Evolutionary conservation across 805 yeast species (phyloP), one percentile per base, ranked within the genome.

Genomic region (Starmerella ratchasimensis): DNA sequence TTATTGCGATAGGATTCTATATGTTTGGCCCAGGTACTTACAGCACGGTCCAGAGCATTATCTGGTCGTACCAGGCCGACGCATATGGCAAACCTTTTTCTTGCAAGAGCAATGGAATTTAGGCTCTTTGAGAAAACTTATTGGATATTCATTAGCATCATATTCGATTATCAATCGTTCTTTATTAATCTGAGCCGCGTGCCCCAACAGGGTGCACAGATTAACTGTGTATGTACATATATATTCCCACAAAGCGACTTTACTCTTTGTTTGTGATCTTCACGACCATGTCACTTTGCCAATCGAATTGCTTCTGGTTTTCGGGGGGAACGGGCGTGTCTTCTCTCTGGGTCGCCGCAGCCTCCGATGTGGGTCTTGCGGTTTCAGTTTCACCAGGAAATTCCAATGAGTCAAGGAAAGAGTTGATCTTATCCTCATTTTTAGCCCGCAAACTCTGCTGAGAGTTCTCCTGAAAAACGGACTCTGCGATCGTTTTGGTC

Each of bases 11-110:
- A 32, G 79, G 79, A 3, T 40, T 71, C 34, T 72, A 69, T 51
- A 65, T 72, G 34, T 54, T 72, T 34, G 79, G 77, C 0, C 77
- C 77, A 0, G 79, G 79, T 10, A 55, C 66, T 4, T 72, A 72
- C 42, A 68, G 76, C 13, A 64, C 72, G 17, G 61, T 72, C 28
- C 65, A 70, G 47, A 68, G 75, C 46, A 72, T 72, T 37, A 59
- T 72, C 28, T 34, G 45, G 42, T 67, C 71, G 22, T 72, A 70
- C 52, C 55, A 66, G 45, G 61, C 60, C 8, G 65, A 65, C 41
- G 57, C 60, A 4, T 71, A 69, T 39, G 76, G 76, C 3, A 59
- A 58, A 6, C 72, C 71, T 1, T 72, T 72, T 46, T 53, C 67
- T 8, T 72, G 79, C 51, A 65, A 62, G 9, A 57, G 60, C 32